Evolutionary conservation across 78 protist species (phyloP).

Genomic region (Bodo saltans): DNA sequence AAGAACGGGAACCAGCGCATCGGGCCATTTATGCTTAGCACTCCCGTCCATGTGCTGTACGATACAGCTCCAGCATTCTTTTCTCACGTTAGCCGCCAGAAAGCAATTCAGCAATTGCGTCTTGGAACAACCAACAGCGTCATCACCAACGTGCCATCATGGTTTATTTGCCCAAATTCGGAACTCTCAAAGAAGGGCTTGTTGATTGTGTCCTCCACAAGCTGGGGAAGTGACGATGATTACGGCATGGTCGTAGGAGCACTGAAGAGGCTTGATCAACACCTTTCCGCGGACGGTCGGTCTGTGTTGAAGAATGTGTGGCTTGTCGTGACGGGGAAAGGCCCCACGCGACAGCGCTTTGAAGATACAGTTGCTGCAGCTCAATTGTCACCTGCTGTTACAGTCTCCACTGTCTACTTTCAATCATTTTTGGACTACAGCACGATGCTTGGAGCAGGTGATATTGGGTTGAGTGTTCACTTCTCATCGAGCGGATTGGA

Average conservation of each 20-base stretch:
- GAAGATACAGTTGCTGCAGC: slow-evolving; percentile 6
- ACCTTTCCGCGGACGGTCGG: no score
- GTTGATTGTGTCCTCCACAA: slow-evolving; percentile 60
- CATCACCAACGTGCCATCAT: neutral
- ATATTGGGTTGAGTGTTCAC: slow-evolving; percentile 86
- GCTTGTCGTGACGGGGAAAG: slow-evolving; percentile 73
- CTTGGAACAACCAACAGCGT: neutral
- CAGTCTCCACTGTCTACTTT: slow-evolving; percentile 59
- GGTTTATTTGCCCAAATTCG: no score
- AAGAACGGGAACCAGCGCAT: no score
- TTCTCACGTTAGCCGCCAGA: neutral
- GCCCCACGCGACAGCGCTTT: slow-evolving; percentile 55
- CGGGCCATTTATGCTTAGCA: neutral
- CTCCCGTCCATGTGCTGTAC: neutral
- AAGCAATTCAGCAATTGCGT: no score
- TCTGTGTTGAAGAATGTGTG: neutral
- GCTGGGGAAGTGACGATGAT: slow-evolving; percentile 89
- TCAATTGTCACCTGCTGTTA: neutral
- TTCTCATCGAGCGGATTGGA: slow-evolving; percentile 83
- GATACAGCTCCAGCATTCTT: neutral
- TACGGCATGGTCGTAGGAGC: slow-evolving; percentile 63
- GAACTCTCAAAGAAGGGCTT: neutral
- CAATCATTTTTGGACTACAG: slow-evolving; percentile 63
- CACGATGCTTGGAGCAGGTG: slow-evolving; percentile 63
- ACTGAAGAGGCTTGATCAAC: slow-evolving; percentile 32